These are phyloP conservation scores for Selaginella moellendorffii DNA, from an alignment of 75 land plant genomes.

Conservation along the genomic window DNA sequence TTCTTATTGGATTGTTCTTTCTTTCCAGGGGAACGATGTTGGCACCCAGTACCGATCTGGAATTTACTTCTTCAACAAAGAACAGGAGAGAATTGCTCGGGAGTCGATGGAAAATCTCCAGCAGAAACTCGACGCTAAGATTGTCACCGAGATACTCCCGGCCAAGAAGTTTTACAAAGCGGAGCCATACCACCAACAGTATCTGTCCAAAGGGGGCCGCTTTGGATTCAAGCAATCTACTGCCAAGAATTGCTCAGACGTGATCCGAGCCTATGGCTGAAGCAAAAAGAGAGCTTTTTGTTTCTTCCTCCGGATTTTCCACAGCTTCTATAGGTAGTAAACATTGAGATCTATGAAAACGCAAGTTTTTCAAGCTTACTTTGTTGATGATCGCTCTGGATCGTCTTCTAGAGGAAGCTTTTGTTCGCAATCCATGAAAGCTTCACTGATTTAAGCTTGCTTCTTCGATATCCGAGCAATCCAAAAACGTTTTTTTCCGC, in stretches of 20 bases:
- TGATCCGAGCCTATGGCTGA: slow-evolving; percentile 3
- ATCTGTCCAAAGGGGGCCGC: neutral
- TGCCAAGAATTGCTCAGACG: neutral
- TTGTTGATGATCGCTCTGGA: no score
- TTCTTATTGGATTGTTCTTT: neutral
- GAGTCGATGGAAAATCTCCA: neutral
- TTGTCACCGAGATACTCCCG: slow-evolving; percentile 6
- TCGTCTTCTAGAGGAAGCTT: no score
- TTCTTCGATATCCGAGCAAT: no score
- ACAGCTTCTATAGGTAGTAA: no score
- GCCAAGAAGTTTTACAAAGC: slow-evolving; percentile 9
- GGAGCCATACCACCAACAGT: slow-evolving; percentile 6
- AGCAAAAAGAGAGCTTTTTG: no score
- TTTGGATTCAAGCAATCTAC: slow-evolving; percentile 7
- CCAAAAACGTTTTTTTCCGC: no score
- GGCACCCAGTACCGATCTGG: slow-evolving; percentile 3
- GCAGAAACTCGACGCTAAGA: neutral
- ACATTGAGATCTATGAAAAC: no score
- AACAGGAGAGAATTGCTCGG: neutral
- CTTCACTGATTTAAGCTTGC: no score
- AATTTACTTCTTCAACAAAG: neutral
- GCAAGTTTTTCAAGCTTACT: no score
- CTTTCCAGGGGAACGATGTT: neutral
- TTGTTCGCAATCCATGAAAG: no score
- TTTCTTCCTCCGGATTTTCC: no score